phyloP scores from a whole-genome alignment of 352 stramenopile species.

The Pythium pyrilobum region DNA sequence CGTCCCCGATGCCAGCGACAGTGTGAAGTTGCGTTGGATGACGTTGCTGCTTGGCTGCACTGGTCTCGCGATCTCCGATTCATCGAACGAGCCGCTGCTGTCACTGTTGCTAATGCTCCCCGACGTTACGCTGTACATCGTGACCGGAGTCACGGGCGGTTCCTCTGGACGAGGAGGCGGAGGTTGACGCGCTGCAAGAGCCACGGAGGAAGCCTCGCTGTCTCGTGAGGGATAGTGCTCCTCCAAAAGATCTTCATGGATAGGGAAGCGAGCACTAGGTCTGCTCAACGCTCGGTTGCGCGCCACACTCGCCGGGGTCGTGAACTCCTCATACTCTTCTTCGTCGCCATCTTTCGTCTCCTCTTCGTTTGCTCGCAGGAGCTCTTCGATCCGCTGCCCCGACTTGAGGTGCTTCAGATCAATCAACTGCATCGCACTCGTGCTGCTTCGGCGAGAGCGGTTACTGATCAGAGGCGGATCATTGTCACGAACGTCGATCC shows the following conservation, averaged over 20 bases:
- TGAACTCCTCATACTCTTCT: neutral
- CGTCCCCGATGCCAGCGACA: constrained; percentile 14
- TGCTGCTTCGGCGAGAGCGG: constrained; percentile 9
- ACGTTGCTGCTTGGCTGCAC: neutral
- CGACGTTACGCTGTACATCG: constrained; percentile 9
- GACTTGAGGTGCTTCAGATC: constrained; percentile 7
- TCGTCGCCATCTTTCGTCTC: constrained; percentile 9
- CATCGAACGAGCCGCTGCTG: neutral
- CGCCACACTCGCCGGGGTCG: neutral
- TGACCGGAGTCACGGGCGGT: constrained; percentile 6
- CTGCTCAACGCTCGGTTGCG: constrained; percentile 10
- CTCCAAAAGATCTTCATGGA: constrained; percentile 24
- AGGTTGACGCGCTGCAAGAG: constrained; percentile 5
- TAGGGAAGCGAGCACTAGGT: neutral
- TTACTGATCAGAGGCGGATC: constrained; percentile 1
- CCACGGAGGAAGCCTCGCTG: constrained; percentile 7
- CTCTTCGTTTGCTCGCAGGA: constrained; percentile 17
- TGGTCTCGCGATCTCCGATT: constrained; percentile 1
- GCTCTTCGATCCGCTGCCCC: constrained; percentile 13
- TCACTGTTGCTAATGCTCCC: neutral
- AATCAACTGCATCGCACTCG: constrained; percentile 9
- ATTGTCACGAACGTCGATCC: neutral
- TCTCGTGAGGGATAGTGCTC: constrained; percentile 4
- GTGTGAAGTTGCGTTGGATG: constrained; percentile 20
- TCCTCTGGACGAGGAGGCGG: constrained; percentile 1